Percentiles rank a stretch among this genome's conserved stretches.
Conservation (phyloP, 495 filamentous ascomycete genomes). For the Penicillium arizonense region DNA sequence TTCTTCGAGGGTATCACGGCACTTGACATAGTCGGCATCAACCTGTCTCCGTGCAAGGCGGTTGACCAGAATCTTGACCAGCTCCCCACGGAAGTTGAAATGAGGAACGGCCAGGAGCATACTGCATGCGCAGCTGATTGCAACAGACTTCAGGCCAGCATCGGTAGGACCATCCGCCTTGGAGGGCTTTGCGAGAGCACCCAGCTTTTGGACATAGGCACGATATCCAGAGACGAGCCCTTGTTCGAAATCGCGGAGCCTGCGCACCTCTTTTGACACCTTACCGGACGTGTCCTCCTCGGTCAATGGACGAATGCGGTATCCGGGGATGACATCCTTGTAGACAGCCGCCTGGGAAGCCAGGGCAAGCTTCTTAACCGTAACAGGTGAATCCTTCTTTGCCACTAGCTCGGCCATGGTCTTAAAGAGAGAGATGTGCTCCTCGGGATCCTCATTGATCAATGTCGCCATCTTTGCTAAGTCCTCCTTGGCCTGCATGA, state of each 20-base stretch:
- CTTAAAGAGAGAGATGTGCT: conserved; percentile 76
- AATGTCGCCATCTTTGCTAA: conserved; percentile 75
- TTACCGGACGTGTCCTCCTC: conserved; percentile 73
- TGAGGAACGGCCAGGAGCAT: conserved; percentile 80
- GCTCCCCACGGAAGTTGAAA: conserved; percentile 90
- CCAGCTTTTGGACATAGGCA: conserved; percentile 72
- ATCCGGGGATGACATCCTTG: conserved; percentile 94
- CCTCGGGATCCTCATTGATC: conserved; percentile 92
- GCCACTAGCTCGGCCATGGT: conserved; percentile 71
- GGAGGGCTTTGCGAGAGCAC: conserved; percentile 55
- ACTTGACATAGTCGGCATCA: conserved; percentile 74
- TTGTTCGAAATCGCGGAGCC: conserved; percentile 78
- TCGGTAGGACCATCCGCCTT: conserved; percentile 34
- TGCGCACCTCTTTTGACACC: conserved; percentile 87
- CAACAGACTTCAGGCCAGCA: conserved; percentile 59
- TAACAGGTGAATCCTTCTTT: conserved; percentile 50
- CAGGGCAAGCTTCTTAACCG: conserved; percentile 79
- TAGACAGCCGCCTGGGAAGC: conserved; percentile 87
- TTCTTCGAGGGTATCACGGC: conserved; percentile 73
- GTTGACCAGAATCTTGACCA: conserved; percentile 81
- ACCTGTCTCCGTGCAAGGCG: conserved; percentile 68
- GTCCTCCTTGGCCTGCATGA: conserved; percentile 87
- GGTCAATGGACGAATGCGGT: conserved; percentile 79
- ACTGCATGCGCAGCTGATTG: conserved; percentile 79
- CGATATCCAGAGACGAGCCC: conserved; percentile 78